Base-by-base conservation (phyloP, 2,329 filamentous ascomycete genomes). In the Mycosphaerelloides madeirae region DNA sequence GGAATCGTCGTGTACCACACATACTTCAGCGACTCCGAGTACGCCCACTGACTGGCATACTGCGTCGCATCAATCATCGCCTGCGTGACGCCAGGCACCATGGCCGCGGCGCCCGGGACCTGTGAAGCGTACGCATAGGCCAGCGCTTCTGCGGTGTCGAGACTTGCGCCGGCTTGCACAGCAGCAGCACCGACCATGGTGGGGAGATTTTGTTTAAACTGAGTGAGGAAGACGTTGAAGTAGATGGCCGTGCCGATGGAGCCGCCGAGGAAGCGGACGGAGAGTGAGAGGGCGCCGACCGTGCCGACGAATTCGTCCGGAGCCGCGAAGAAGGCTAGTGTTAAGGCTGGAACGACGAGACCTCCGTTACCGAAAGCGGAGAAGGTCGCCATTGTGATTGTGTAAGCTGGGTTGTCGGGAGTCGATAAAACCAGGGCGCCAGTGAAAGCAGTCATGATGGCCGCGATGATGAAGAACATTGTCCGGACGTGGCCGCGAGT, bases 281-380 rank as follows among this genome's bases (percentile, higher is more conserved):
- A 76, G 37, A 85, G 75, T 0, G 81, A 84, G 14, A 85, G 70
- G 3, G 82, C 80, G 1, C 81, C 77, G 38, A 84, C 74, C 3
- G 82, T 85, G 11, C 80, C 83, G 50, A 86, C 84, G 6, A 84
- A 71, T 44, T 85, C 81, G 56, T 82, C 78, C 0, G 81, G 81
- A 49, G 53, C 50, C 13, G 53, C 80, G 83, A 55, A 84, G 78
- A 54, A 85, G 77, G 80, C 50, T 42, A 85, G 80, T 49, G 84
- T 81, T 0, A 78, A 78, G 1, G 78, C 76, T 0, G 81, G 82
- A 5, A 85, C 77, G 16, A 84, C 76, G 38, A 85, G 79, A 3
- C 78, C 82, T 4, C 81, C 82, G 7, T 84, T 78, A 13, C 82
- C 82, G 9, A 84, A 65, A 5, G 78, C 76, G 1, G 80, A 79